phyloP scores from a whole-genome alignment of 2,329 filamentous ascomycete genomes.

The Ascochyta fabae region DNA sequence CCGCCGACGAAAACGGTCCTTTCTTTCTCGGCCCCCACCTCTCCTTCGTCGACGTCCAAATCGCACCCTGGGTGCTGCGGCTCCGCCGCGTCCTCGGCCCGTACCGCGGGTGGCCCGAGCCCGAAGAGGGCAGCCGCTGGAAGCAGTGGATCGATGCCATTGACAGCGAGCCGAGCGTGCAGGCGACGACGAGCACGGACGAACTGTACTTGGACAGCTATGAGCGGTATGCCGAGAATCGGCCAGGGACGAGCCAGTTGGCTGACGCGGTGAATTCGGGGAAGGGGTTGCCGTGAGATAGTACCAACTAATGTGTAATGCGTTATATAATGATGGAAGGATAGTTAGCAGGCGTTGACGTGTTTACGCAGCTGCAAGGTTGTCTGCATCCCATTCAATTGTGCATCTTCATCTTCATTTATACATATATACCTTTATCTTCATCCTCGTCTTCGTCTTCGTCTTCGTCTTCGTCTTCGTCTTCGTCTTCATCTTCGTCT shows the following conservation, averaged over 20 bases:
- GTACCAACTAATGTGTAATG: too few species aligned
- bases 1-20: slow-evolving; percentile 66
- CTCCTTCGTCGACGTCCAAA: slow-evolving; percentile 74
- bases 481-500: too few species aligned
- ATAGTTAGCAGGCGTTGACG: too few species aligned
- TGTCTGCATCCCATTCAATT: too few species aligned
- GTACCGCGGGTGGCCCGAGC: slow-evolving; percentile 70
- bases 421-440: too few species aligned
- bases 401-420: too few species aligned
- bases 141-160: slow-evolving; percentile 73
- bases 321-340: too few species aligned
- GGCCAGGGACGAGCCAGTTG: slow-evolving; percentile 64
- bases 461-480: too few species aligned
- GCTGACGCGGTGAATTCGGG: slow-evolving; percentile 67
- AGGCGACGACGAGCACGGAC: slow-evolving; percentile 70
- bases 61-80: slow-evolving; percentile 76
- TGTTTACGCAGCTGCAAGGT: too few species aligned
- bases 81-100: slow-evolving; percentile 70
- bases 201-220: slow-evolving; percentile 72
- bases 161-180: slow-evolving; percentile 67
- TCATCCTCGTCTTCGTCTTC: too few species aligned
- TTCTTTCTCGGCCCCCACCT: slow-evolving; percentile 69
- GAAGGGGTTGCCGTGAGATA: slow-evolving; percentile 57
- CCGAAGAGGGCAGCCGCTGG: slow-evolving; percentile 69
- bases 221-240: slow-evolving; percentile 67